Evolutionary conservation across 192 early-diverging fungal species (phyloP).

Genomic region (Spizellomyces punctatus): DNA sequence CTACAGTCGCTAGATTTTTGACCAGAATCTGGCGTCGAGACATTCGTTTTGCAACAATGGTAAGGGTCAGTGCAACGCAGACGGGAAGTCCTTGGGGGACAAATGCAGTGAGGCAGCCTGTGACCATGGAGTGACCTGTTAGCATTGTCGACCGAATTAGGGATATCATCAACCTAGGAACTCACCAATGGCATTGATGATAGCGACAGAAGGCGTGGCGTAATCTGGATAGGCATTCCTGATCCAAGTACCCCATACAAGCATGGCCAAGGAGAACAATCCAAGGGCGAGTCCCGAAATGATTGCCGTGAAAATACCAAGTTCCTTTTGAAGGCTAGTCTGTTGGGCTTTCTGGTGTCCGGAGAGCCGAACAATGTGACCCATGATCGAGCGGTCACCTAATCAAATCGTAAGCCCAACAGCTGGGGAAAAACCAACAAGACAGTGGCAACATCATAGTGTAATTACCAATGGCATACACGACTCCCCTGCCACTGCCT

Average conservation of each 20-base stretch:
- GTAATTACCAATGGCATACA: conserved; percentile 58
- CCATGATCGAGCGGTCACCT: conserved; percentile 1
- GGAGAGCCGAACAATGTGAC: conserved; percentile 40
- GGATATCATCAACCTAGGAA: conserved; percentile 11
- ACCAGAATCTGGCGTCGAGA: conserved; percentile 62
- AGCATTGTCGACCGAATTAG: neutral
- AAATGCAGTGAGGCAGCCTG: conserved; percentile 34
- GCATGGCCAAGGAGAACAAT: conserved; percentile 13
- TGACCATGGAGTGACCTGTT: too few relatives aligned
- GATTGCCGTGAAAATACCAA: conserved; percentile 69
- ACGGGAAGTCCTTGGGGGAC: conserved; percentile 73
- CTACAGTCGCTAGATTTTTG: conserved; percentile 83
- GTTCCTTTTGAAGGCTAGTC: conserved; percentile 65
- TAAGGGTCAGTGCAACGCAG: conserved; percentile 72
- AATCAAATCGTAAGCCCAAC: too few relatives aligned
- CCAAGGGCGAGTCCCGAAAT: conserved; percentile 53
- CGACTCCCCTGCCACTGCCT: conserved; percentile 73
- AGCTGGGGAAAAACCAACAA: too few relatives aligned
- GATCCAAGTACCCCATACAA: conserved; percentile 31
- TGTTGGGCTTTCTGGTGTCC: conserved; percentile 24
- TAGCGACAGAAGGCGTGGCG: conserved; percentile 18
- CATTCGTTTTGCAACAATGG: conserved; percentile 66
- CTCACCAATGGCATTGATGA: conserved; percentile 29
- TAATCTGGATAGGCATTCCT: conserved; percentile 15
- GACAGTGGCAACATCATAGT: neutral